Conservation (phyloP, 305 asterid species). For the Fraxinus dipetala region DNA sequence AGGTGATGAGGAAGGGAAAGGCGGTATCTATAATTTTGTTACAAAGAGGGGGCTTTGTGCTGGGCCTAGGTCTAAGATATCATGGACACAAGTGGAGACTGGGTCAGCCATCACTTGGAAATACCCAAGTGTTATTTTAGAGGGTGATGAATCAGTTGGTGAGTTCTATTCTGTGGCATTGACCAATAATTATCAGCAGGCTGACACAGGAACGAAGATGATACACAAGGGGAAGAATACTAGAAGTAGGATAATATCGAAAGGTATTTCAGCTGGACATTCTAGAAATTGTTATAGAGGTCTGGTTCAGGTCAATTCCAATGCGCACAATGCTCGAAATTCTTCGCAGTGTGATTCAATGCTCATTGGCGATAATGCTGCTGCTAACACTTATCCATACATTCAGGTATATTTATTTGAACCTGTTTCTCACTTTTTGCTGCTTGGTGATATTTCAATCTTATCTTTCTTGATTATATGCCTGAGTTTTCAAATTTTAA, state of each 20-base stretch:
- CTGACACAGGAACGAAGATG: conserved; percentile 97
- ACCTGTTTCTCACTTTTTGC: background rate
- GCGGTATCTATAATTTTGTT: conserved; percentile 85
- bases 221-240: conserved; percentile 95
- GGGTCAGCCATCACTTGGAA: conserved; percentile 98
- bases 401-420: conserved; percentile 57
- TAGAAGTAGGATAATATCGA: conserved; percentile 83
- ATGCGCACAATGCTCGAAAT: conserved; percentile 66
- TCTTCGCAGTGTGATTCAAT: conserved; percentile 92
- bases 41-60: conserved; percentile 91
- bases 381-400: conserved; percentile 88
- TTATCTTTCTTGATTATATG: background rate
- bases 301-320: conserved; percentile 68
- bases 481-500: background rate
- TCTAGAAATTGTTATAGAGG: conserved; percentile 91
- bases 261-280: conserved; percentile 85
- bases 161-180: conserved; percentile 93
- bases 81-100: conserved; percentile 98
- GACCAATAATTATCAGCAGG: conserved; percentile 91
- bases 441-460: background rate
- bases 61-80: conserved; percentile 68
- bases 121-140: conserved; percentile 87
- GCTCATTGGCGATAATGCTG: conserved; percentile 82
- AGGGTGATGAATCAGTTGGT: conserved; percentile 92
- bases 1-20: conserved; percentile 79